Evolutionary conservation across 208 protist genomes (phyloP).

Genomic region (Trypanosoma congolense): DNA sequence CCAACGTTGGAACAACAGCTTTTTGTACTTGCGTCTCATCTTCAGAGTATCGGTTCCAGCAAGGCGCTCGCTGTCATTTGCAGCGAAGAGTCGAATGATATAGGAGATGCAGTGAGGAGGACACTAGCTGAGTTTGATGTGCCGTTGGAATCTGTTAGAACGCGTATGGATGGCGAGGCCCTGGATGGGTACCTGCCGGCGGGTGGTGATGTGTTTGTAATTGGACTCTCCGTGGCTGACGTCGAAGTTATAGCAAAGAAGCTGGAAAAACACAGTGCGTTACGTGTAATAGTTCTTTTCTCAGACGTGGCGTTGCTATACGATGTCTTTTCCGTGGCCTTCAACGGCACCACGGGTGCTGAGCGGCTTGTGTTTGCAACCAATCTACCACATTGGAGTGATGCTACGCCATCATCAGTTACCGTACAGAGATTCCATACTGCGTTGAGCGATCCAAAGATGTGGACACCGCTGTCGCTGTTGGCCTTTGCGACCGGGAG

Average conservation of each 20-base stretch:
- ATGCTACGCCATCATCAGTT: background rate
- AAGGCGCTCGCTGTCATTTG: slow-evolving; percentile 6
- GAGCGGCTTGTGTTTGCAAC: slow-evolving; percentile 8
- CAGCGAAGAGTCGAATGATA: background rate
- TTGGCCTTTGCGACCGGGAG: background rate
- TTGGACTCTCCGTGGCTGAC: background rate
- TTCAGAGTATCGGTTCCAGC: background rate
- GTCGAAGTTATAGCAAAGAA: background rate
- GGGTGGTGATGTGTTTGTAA: slow-evolving; percentile 2
- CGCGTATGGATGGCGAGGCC: background rate
- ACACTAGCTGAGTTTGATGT: slow-evolving; percentile 1
- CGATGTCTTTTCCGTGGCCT: background rate
- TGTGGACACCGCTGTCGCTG: background rate
- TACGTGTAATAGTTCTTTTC: slow-evolving; percentile 2
- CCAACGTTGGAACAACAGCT: slow-evolving; percentile 27
- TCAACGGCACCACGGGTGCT: background rate
- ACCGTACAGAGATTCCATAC: background rate
- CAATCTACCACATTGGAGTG: slow-evolving; percentile 7
- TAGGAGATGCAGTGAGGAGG: slow-evolving; percentile 1
- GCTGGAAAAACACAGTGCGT: background rate
- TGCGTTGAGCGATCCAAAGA: background rate
- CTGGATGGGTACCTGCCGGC: background rate
- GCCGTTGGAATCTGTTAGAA: background rate
- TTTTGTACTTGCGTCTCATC: slow-evolving; percentile 16
- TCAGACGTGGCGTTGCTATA: background rate